Evolutionary conservation across 2,329 filamentous ascomycete species (phyloP).

Genomic region (Apiospora malaysiana): DNA sequence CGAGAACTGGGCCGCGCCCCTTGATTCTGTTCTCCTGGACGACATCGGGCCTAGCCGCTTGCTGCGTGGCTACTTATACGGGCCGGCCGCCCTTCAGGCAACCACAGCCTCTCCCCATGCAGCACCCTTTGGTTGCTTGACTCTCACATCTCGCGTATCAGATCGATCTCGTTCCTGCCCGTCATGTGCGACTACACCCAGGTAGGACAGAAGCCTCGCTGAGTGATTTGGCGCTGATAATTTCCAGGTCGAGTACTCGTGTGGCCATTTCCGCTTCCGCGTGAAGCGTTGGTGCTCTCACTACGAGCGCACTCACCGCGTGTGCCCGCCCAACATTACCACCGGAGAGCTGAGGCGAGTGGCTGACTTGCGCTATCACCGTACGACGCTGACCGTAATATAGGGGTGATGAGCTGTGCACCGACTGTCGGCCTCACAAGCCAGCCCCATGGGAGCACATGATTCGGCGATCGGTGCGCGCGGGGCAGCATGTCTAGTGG

Average conservation of each 20-base stretch:
- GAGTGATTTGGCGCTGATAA: not conserved
- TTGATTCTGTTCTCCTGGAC: not conserved
- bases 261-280: conserved; percentile 31
- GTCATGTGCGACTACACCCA: not conserved
- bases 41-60: not conserved
- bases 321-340: conserved; percentile 30
- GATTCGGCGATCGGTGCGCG: conserved; percentile 37
- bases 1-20: not conserved
- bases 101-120: not conserved
- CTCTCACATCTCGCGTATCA: not conserved
- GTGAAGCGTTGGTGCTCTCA: not conserved
- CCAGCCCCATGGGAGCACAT: conserved; percentile 40
- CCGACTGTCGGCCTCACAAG: conserved; percentile 38
- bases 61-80: too few species aligned
- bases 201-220: not conserved
- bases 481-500: conserved; percentile 33
- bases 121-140: conserved; percentile 2
- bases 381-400: conserved; percentile 17
- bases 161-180: conserved; percentile 1
- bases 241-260: conserved; percentile 39
- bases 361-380: not conserved
- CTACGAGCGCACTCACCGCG: not conserved
- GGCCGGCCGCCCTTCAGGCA: too few species aligned
- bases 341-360: conserved; percentile 40
- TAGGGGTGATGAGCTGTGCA: conserved; percentile 40